Evolutionary conservation across 352 stramenopile species (phyloP).

Genomic region (Globisporangium irregulare): DNA sequence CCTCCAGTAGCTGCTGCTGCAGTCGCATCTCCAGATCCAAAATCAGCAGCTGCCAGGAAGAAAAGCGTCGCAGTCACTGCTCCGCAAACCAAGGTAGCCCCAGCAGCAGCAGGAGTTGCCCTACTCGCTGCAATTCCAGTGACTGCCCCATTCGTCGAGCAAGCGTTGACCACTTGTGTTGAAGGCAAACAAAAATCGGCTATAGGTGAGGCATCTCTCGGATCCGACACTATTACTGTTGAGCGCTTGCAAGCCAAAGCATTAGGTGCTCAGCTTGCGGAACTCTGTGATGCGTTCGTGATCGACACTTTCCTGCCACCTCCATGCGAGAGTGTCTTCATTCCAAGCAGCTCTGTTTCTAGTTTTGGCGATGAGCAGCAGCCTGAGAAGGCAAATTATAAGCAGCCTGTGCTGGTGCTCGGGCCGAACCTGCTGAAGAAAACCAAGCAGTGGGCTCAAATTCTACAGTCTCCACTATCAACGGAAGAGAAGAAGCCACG

Average conservation of each 20-base stretch:
- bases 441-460: constrained; percentile 27
- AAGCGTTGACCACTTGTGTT: background rate
- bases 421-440: constrained; percentile 25
- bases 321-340: constrained; percentile 19
- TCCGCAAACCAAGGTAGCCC: constrained; percentile 12
- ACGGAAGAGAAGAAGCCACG: background rate
- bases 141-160: background rate
- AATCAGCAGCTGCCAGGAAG: constrained; percentile 19
- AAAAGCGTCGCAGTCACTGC: constrained; percentile 22
- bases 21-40: constrained; percentile 14
- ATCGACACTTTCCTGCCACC: constrained; percentile 26
- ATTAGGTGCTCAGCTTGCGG: constrained; percentile 19
- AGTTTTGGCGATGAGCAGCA: background rate
- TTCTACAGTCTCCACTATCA: constrained; percentile 24
- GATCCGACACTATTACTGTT: background rate
- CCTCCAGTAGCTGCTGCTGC: constrained; percentile 8
- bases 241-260: constrained; percentile 12
- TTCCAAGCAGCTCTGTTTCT: background rate
- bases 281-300: constrained; percentile 22
- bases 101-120: background rate
- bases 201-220: background rate
- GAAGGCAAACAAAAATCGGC: background rate
- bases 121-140: background rate
- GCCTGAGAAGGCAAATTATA: background rate
- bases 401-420: constrained; percentile 10